phyloP scores from a whole-genome alignment of 2,329 filamentous ascomycete genomes.

The Penicillium griseofulvum region DNA sequence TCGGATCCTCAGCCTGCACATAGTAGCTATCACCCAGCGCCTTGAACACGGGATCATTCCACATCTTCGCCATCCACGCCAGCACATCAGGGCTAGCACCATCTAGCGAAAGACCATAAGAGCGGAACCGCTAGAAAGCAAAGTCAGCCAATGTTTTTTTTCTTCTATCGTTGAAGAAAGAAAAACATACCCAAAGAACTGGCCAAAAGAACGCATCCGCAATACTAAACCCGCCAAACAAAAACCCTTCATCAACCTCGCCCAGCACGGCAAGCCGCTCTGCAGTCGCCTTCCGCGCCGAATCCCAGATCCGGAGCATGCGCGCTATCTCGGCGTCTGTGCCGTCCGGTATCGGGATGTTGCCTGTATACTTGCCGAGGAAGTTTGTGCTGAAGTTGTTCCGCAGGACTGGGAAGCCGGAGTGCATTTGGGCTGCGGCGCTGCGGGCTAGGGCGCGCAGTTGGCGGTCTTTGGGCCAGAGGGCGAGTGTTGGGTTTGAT shows the following conservation, averaged over 20 bases:
- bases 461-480: constrained; percentile 35
- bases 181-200: constrained; percentile 33
- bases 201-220: constrained; percentile 42
- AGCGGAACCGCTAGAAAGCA: constrained; percentile 30
- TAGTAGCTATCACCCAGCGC: constrained; percentile 26
- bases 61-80: constrained; percentile 36
- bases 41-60: constrained; percentile 30
- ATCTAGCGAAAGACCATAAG: constrained; percentile 31
- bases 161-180: neutral
- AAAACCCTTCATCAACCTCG: constrained; percentile 33
- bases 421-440: constrained; percentile 36
- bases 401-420: constrained; percentile 30
- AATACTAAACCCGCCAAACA: constrained; percentile 40
- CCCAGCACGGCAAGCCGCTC: constrained; percentile 24
- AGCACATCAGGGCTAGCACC: constrained; percentile 27
- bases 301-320: constrained; percentile 30
- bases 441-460: constrained; percentile 34
- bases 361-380: constrained; percentile 30
- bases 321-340: constrained; percentile 26
- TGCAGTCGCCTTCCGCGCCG: constrained; percentile 23
- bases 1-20: constrained; percentile 28
- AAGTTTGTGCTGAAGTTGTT: constrained; percentile 30
- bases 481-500: constrained; percentile 25
- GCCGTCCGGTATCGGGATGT: constrained; percentile 27
- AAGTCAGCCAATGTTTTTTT: neutral